Base-by-base conservation (phyloP, 805 yeast genomes). In the Candida vaughaniae region DNA sequence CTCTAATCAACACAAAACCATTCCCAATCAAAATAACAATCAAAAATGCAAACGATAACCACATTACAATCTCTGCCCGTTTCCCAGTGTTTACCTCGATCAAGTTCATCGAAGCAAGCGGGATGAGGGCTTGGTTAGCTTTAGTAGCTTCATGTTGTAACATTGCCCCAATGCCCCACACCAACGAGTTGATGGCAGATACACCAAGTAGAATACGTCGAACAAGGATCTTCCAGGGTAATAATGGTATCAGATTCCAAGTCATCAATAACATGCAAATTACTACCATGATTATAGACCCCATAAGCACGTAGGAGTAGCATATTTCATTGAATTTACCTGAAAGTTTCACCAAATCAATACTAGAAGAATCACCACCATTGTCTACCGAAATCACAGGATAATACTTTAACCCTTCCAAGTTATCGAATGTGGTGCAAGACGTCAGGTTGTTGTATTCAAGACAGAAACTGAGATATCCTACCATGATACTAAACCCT, bases 91-190 rank as follows among this genome's bases (percentile, higher is more conserved):
- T 46, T 1, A 73, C 76, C 9, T 52, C 39, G 0, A 81, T 52
- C 9, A 75, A 64, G 0, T 66, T 60, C 73, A 79, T 66, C 14
- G 82, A 75, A 9, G 82, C 68, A 1, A 64, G 56, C 3, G 71
- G 69, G 0, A 77, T 66, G 22, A 80, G 50, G n/a, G 52, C 46
- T 6, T 52, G 47, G 4, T 75, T 68, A 2, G 80, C 60, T 25
- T 61, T 62, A 0, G 70, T 66, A 0, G 83, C 82, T 34, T 80
- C 77, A 47, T 77, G 79, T 33, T 72, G 71, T 64, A 84, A 71
- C 75, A 80, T 78, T 1, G 85, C 66, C 2, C 85, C 85, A 19
- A 79, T 56, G 0, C 84, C 85, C 83, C 85, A 80, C 2, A 79
- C 29, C 3, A 80, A 51, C 4, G 69, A 62, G 31, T 66, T 46